Base-by-base conservation (phyloP, 1,284 basidiomycete species). In the Apiotrichum sp. region DNA sequence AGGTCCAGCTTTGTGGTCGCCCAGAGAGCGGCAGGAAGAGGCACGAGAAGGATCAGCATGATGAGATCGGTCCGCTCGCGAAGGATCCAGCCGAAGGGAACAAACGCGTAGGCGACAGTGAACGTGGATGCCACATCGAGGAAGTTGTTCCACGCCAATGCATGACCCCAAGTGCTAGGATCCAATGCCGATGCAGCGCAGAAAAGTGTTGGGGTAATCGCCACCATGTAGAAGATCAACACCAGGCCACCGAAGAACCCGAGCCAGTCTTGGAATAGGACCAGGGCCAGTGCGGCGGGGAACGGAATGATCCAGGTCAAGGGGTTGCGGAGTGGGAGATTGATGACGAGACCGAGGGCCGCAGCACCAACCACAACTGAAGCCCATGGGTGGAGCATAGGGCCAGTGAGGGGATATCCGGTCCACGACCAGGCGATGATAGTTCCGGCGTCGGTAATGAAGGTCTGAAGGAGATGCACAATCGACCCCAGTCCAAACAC, bases 101-200 rank as follows among this genome's bases (percentile, higher is more conserved):
- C 89, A 66, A 96, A 96, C 0, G 92, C 93, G 74, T 97, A 96
- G 0, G 93, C 93, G 47, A 91, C 89, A 0, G 91, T 93, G 74
- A 89, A 85, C 5, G 87, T 83, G 58, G 84, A 86, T 32, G 84
- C 82, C 16, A 91, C 79, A 57, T 83, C 83, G 51, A 91, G 77
- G 36, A 89, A 40, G 56, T 81, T 81, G 55, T 86, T 84, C 11
- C 85, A 75, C n/a, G 85, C 66, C 75, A 87, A 82, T 6, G 84
- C 83, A 3, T 78, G 71, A 41, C 81, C 82, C 61, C 82, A 82
- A 3, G 80, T 81, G 58, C 75, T 78, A 11, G 68, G 61, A 9
- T 60, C 58, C 11, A 62, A 47, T 7, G 63, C 64, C 2, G 76
- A 77, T 1, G 79, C 76, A 3, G 73, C 72, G 22, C 76, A 67